A percentile compares a stretch with the other conserved stretches of the same genome.
These are phyloP conservation scores for Clavaria fumosa DNA, from an alignment of 768 basidiomycete genomes.

Conservation along the genomic window DNA sequence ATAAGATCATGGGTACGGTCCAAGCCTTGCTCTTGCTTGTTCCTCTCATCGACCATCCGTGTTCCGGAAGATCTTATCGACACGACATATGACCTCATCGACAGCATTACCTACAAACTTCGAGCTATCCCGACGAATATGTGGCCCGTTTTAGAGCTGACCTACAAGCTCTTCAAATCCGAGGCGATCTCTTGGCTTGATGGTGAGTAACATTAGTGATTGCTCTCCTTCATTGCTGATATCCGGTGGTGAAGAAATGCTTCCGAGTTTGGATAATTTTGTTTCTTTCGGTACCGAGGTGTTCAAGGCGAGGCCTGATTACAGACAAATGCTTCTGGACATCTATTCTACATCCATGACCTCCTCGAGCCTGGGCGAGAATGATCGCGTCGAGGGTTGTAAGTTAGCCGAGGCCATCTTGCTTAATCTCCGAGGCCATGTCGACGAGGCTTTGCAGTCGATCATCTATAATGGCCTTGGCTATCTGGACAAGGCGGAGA, in stretches of 20 bases:
- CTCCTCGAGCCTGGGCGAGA: constrained; percentile 61
- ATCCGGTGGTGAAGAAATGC: constrained; percentile 46
- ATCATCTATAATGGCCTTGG: constrained; percentile 50
- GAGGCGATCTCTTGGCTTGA: constrained; percentile 81
- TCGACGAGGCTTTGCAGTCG: constrained; percentile 57
- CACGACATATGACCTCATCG: constrained; percentile 75
- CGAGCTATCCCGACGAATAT: constrained; percentile 60
- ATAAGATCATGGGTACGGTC: constrained; percentile 53
- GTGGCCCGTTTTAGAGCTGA: constrained; percentile 81
- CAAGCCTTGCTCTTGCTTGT: not conserved
- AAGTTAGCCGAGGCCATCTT: constrained; percentile 74
- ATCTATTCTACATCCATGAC: constrained; percentile 67
- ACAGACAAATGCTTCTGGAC: constrained; percentile 67
- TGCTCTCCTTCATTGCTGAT: constrained; percentile 1
- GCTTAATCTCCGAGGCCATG: constrained; percentile 59
- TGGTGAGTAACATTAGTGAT: constrained; percentile 27
- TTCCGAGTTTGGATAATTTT: constrained; percentile 79
- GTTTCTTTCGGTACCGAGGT: constrained; percentile 68
- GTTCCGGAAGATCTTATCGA: constrained; percentile 66
- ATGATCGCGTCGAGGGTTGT: constrained; percentile 70
- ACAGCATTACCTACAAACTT: constrained; percentile 71
- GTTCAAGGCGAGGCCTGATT: constrained; percentile 58
- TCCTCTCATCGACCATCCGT: constrained; percentile 3
- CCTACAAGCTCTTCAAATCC: constrained; percentile 67
- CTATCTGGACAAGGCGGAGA: constrained; percentile 45